These are phyloP conservation scores for Trebouxia sp. DNA, from an alignment of 139 green algal species.

Conservation along the genomic window DNA sequence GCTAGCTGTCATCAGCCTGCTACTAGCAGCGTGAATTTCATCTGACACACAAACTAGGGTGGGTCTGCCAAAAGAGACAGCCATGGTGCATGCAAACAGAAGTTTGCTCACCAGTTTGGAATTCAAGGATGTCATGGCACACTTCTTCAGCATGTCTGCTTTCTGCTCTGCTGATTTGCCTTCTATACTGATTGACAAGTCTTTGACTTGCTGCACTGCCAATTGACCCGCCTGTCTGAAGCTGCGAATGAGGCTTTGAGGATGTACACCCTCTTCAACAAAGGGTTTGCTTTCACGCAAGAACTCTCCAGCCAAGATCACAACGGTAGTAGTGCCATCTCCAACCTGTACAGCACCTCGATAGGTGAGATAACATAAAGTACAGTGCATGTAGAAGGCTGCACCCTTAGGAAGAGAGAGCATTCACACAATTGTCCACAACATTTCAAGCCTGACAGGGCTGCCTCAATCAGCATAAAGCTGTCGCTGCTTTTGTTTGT, in stretches of 20 bases:
- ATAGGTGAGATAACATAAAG: too few species aligned
- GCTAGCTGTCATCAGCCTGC: too few species aligned
- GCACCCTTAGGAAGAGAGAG: too few species aligned
- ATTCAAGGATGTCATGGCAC: conserved; percentile 93
- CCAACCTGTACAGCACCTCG: conserved; percentile 94
- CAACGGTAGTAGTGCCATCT: conserved; percentile 98
- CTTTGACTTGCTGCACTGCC: conserved; percentile 75
- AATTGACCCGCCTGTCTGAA: conserved; percentile 84
- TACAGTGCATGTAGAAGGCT: too few species aligned
- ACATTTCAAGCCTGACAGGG: too few species aligned
- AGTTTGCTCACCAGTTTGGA: conserved; percentile 86
- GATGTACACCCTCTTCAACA: conserved; percentile 97
- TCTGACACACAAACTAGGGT: too few species aligned
- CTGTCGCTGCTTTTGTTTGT: not conserved
- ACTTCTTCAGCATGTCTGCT: conserved; percentile 87
- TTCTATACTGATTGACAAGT: conserved; percentile 83
- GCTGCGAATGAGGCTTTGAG: conserved; percentile 87
- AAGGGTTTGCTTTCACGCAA: conserved; percentile 92
- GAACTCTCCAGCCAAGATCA: conserved; percentile 96
- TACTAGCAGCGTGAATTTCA: too few species aligned
- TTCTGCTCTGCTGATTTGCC: conserved; percentile 71
- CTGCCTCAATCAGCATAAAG: not conserved
- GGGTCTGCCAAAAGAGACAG: not conserved
- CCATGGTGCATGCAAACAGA: not conserved
- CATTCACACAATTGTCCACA: too few species aligned